phyloP scores from a whole-genome alignment of 257 asterid genomes.

The Cinchona pubescens region DNA sequence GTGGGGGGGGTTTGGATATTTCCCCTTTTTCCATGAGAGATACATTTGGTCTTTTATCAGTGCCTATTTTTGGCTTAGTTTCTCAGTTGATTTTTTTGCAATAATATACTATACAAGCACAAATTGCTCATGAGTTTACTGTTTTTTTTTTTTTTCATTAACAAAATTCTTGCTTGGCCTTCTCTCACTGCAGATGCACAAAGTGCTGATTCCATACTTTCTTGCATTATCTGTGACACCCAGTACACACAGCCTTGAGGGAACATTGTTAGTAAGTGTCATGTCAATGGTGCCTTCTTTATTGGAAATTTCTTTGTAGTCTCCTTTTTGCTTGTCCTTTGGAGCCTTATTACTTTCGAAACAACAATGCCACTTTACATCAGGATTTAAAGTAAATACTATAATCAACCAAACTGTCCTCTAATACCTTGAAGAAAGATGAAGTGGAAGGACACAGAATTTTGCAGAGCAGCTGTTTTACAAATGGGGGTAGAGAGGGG shows the following conservation, averaged over 20 bases:
- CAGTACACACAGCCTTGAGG: constrained; percentile 92
- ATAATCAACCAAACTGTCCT: too few relatives aligned
- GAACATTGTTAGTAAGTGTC: constrained; percentile 68
- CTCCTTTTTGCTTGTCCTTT: not conserved
- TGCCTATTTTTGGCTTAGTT: not conserved
- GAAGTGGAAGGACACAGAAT: not conserved
- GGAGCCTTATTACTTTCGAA: not conserved
- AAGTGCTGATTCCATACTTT: constrained; percentile 77
- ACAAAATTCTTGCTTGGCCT: not conserved
- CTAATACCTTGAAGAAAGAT: not conserved
- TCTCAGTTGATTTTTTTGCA: not conserved
- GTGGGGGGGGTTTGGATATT: too few relatives aligned
- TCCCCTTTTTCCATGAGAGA: not conserved
- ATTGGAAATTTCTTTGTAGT: not conserved
- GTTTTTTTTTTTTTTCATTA: not conserved
- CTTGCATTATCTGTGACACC: constrained; percentile 80
- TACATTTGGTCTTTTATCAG: not conserved
- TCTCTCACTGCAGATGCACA: constrained; percentile 72
- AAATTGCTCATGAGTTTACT: not conserved
- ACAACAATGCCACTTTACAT: not conserved
- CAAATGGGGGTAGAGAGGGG: not conserved
- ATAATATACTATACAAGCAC: not conserved
- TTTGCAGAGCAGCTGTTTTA: not conserved
- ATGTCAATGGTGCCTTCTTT: not conserved
- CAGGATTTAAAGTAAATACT: not conserved